A percentile compares a stretch with the other conserved stretches of the same genome.
Conservation (phyloP, 2,329 filamentous ascomycete genomes). For the Cadophora luteo-olivacea region DNA sequence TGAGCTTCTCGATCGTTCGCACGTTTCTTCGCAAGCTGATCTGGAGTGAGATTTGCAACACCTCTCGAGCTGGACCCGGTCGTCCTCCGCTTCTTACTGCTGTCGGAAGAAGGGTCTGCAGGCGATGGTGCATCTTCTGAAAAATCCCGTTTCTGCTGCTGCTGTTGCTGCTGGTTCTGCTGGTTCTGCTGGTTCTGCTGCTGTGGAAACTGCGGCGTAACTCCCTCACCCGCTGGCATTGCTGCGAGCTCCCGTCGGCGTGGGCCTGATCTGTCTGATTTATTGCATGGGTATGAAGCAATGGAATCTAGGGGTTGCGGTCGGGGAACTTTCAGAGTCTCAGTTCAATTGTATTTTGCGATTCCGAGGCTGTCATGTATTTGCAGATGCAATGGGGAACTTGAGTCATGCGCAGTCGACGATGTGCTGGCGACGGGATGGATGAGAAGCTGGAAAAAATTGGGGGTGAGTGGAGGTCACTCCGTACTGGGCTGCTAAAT, state of each 20-base stretch:
- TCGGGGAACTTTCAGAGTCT: neutral
- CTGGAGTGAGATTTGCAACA: constrained; percentile 86
- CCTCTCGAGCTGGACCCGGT: constrained; percentile 69
- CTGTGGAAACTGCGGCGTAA: constrained; percentile 14
- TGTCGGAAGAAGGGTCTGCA: constrained; percentile 26
- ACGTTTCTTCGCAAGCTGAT: constrained; percentile 87
- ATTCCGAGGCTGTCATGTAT: constrained; percentile 28
- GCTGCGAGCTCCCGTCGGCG: constrained; percentile 32
- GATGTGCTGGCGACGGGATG: constrained; percentile 4
- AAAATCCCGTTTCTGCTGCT: constrained; percentile 33
- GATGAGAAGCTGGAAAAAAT: constrained; percentile 3
- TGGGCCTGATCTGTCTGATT: constrained; percentile 19
- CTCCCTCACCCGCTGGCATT: constrained; percentile 34
- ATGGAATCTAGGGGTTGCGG: neutral
- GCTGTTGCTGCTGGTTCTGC: constrained; percentile 13
- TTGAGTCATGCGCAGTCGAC: constrained; percentile 28
- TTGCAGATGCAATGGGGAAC: constrained; percentile 12
- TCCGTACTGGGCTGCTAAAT: neutral
- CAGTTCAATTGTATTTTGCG: constrained; percentile 3
- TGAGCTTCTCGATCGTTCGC: constrained; percentile 93
- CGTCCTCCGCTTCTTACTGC: constrained; percentile 47
- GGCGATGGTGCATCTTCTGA: constrained; percentile 34
- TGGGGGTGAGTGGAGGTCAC: constrained; percentile 7
- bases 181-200: constrained; percentile 9
- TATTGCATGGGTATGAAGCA: constrained; percentile 26